Percentiles rank a stretch among this genome's conserved stretches.
Conservation (phyloP, 768 basidiomycete genomes). For the Paxillus involutus region DNA sequence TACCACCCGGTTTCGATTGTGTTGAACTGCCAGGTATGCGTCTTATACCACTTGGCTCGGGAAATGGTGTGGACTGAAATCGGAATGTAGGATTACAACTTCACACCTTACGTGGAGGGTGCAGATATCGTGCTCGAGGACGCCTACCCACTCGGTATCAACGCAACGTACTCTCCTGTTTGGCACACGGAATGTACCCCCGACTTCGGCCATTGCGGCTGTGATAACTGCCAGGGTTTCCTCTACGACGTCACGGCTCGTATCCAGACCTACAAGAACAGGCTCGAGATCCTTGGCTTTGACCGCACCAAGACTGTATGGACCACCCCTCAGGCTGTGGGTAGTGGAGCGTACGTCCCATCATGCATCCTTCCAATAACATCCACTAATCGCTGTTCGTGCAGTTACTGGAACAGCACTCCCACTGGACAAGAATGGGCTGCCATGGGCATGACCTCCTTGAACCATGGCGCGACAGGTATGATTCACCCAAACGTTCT, state of each 20-base stretch:
- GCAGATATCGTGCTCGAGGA: constrained; percentile 67
- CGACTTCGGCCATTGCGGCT: constrained; percentile 76
- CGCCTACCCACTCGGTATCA: constrained; percentile 44
- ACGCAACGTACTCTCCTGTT: constrained; percentile 57
- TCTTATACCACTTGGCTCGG: not conserved
- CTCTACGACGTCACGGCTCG: constrained; percentile 65
- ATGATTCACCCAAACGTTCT: not conserved
- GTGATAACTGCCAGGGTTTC: constrained; percentile 60
- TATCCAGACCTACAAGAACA: constrained; percentile 62
- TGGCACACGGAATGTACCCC: constrained; percentile 63
- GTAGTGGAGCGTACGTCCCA: constrained; percentile 38
- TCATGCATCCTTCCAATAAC: not conserved
- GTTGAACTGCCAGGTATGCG: constrained; percentile 43
- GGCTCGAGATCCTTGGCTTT: constrained; percentile 62
- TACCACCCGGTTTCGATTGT: constrained; percentile 61
- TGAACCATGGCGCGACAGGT: constrained; percentile 29
- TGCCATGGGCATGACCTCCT: constrained; percentile 22
- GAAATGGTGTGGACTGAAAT: not conserved
- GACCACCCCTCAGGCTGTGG: constrained; percentile 79
- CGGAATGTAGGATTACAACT: constrained; percentile 54
- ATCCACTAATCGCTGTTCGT: not conserved
- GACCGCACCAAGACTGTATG: constrained; percentile 67
- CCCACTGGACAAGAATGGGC: constrained; percentile 30
- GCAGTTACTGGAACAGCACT: constrained; percentile 29
- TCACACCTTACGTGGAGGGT: constrained; percentile 55